phyloP scores from a whole-genome alignment of 306 rosid species.

The Rosa chinensis region DNA sequence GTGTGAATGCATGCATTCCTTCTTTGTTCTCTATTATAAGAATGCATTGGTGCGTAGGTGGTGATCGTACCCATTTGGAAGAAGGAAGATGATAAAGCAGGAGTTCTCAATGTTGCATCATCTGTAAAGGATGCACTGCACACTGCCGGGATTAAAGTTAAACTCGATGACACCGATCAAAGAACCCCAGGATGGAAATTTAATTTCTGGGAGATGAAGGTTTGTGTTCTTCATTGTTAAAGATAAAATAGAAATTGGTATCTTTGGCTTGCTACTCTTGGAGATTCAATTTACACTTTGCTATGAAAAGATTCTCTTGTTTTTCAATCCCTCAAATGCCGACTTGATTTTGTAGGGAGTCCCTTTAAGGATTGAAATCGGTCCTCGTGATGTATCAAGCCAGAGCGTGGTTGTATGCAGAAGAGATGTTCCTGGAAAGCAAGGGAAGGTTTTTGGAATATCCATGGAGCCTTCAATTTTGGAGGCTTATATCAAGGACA shows the following conservation, averaged over 20 bases:
- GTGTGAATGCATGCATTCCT: background rate
- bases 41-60: constrained; percentile 53
- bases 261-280: constrained; percentile 14
- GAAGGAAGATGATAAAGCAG: constrained; percentile 69
- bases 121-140: constrained; percentile 62
- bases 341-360: constrained; percentile 67
- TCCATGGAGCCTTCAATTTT: constrained; percentile 81
- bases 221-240: constrained; percentile 32
- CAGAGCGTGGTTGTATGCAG: constrained; percentile 82
- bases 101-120: constrained; percentile 67
- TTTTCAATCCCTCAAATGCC: constrained; percentile 9
- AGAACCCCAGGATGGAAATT: constrained; percentile 99
- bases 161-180: constrained; percentile 84
- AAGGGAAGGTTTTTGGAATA: constrained; percentile 89
- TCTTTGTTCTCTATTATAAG: background rate
- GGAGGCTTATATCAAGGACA: constrained; percentile 73
- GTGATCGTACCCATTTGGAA: constrained; percentile 95
- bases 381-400: constrained; percentile 91
- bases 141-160: constrained; percentile 66
- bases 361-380: constrained; percentile 93
- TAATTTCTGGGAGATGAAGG: constrained; percentile 99
- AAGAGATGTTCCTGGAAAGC: constrained; percentile 97
- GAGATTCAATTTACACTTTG: background rate
- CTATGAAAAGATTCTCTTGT: background rate
- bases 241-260: background rate